These are phyloP conservation scores for Eucalyptus fibrosa DNA, from an alignment of 345 rosid species.

Conservation along the genomic window DNA sequence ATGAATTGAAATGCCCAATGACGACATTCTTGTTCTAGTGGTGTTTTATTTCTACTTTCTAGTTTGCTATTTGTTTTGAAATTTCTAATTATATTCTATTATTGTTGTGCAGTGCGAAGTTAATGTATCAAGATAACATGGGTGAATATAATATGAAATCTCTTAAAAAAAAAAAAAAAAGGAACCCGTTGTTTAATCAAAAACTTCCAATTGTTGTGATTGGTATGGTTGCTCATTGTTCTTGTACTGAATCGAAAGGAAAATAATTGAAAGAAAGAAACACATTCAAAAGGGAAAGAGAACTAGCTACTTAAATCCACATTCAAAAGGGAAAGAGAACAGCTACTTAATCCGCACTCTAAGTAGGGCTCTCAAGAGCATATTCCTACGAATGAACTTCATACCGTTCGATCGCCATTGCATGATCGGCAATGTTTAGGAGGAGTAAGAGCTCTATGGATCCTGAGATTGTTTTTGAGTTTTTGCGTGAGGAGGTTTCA, in stretches of 20 bases:
- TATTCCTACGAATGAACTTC: not conserved
- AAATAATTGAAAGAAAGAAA: not conserved
- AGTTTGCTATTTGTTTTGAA: too few species aligned
- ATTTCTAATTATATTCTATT: too few species aligned
- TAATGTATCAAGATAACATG: too few species aligned
- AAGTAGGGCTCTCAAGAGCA: not conserved
- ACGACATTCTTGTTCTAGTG: too few species aligned
- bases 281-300: not conserved
- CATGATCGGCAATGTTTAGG: not conserved
- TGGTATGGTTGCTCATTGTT: fast-evolving
- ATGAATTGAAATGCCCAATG: too few species aligned
- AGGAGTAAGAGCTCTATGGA: not conserved
- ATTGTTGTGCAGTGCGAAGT: too few species aligned
- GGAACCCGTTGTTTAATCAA: not conserved
- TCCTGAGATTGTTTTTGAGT: not conserved
- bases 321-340: not conserved
- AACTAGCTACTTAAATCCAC: not conserved
- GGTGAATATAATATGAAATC: not conserved
- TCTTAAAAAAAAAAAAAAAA: too few species aligned
- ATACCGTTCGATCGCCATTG: too few species aligned
- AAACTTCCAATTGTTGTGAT: fast-evolving
- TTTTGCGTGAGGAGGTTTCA: not conserved
- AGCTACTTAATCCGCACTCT: not conserved
- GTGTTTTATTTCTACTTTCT: too few species aligned
- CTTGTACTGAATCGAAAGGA: fast-evolving